phyloP scores from a whole-genome alignment of 2,329 filamentous ascomycete genomes.

The Calonectria fujianensis region DNA sequence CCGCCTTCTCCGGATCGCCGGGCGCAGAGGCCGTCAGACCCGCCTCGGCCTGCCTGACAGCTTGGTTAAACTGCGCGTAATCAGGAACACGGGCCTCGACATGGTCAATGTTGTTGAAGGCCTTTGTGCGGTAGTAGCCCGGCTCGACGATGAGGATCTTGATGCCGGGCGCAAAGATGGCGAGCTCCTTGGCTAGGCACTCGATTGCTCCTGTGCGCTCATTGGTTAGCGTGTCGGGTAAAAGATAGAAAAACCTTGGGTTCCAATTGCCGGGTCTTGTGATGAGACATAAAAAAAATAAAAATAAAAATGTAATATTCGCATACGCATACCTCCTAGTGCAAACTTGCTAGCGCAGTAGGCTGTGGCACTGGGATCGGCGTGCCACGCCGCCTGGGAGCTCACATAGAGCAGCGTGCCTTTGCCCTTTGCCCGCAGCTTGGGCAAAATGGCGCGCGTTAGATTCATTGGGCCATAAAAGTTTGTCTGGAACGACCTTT shows the following conservation, averaged over 20 bases:
- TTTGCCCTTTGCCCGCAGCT: slow-evolving; percentile 54
- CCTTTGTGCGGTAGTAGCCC: slow-evolving; percentile 63
- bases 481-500: slow-evolving; percentile 58
- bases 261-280: neutral
- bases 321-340: slow-evolving; percentile 55
- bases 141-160: slow-evolving; percentile 63
- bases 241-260: neutral
- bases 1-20: slow-evolving; percentile 71
- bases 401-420: slow-evolving; percentile 61
- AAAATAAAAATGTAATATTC: neutral
- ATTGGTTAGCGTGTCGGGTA: neutral
- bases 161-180: slow-evolving; percentile 54
- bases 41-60: slow-evolving; percentile 46
- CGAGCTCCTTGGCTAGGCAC: slow-evolving; percentile 53
- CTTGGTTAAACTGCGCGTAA: slow-evolving; percentile 58
- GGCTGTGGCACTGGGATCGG: slow-evolving; percentile 55
- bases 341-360: slow-evolving; percentile 60
- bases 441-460: slow-evolving; percentile 59
- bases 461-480: slow-evolving; percentile 63
- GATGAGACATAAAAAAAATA: neutral
- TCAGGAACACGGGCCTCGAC: slow-evolving; percentile 50
- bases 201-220: slow-evolving; percentile 50
- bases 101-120: slow-evolving; percentile 61
- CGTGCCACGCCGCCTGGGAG: slow-evolving; percentile 60
- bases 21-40: slow-evolving; percentile 60